Conservation (phyloP, 495 filamentous ascomycete species). For the Penicillium simplicissimum region DNA sequence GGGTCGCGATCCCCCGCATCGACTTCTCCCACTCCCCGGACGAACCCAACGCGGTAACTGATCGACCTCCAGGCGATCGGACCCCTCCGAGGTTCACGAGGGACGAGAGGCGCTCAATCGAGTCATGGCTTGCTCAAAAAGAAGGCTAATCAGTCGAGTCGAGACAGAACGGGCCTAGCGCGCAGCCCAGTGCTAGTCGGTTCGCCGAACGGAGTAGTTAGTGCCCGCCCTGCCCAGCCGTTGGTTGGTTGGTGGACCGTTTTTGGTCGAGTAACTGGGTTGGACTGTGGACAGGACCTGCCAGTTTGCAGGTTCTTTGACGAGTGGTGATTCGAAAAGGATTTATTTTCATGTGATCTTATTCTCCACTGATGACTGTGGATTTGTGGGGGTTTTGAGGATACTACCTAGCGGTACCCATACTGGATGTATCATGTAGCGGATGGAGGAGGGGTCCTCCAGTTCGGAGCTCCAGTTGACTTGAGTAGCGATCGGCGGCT, state of each 20-base stretch:
- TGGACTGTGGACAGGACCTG: neutral
- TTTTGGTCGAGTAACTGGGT: neutral
- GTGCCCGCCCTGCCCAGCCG: neutral
- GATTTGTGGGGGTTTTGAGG: neutral
- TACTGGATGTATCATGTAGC: no score
- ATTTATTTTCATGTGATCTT: neutral
- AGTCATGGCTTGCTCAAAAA: neutral
- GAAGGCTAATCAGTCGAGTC: neutral
- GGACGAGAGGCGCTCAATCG: neutral
- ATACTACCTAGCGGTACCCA: no score
- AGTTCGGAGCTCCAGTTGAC: slow-evolving; percentile 15
- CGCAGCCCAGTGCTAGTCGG: neutral
- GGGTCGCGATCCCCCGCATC: slow-evolving; percentile 21
- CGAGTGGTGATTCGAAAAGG: neutral
- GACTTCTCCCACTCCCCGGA: slow-evolving; percentile 10
- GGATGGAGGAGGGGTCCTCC: neutral
- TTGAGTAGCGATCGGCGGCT: slow-evolving; percentile 22
- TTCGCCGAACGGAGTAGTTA: slow-evolving; percentile 1
- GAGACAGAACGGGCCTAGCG: neutral
- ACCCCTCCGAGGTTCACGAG: neutral
- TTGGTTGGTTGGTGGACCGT: neutral
- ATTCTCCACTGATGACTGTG: neutral
- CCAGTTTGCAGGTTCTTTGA: neutral
- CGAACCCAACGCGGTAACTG: slow-evolving; percentile 2
- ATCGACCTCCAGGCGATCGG: slow-evolving; percentile 14